Evolutionary conservation across 164 flowering plant genomes (phyloP).

Genomic region (Nymphaea colorata): DNA sequence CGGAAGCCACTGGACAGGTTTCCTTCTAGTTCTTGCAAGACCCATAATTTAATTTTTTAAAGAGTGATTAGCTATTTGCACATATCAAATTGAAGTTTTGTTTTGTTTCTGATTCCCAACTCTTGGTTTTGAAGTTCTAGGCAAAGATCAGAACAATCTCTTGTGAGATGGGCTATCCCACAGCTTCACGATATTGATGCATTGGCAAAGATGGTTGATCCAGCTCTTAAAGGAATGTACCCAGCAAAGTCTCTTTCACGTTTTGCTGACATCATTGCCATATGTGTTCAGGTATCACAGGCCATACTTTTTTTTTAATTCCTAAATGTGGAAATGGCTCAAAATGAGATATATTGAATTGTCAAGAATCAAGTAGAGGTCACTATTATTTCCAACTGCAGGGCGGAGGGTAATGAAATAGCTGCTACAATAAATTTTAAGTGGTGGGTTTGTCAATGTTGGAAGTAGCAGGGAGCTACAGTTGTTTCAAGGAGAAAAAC

Average conservation of each 20-base stretch:
- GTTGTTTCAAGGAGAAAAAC: too few relatives aligned
- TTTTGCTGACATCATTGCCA: conserved; percentile 88
- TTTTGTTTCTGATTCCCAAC: background rate
- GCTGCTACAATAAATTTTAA: too few relatives aligned
- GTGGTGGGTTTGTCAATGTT: too few relatives aligned
- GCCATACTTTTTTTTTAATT: background rate
- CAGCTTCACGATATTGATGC: conserved; percentile 97
- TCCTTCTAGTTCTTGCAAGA: background rate
- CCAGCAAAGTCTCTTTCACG: conserved; percentile 95
- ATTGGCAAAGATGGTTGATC: conserved; percentile 93
- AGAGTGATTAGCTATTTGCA: background rate
- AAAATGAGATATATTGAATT: too few relatives aligned
- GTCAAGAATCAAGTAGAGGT: background rate
- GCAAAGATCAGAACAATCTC: conserved; percentile 78
- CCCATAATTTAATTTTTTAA: background rate
- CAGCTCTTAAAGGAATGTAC: conserved; percentile 80
- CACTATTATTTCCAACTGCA: too few relatives aligned
- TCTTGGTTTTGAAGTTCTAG: conserved; percentile 50
- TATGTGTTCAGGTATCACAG: conserved; percentile 77
- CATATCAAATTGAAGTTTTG: background rate
- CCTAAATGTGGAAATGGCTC: background rate
- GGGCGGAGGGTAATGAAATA: too few relatives aligned
- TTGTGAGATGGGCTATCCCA: conserved; percentile 98
- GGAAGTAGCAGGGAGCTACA: too few relatives aligned
- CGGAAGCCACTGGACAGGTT: conserved; percentile 97